Percentiles rank a stretch among this genome's conserved stretches.
These are phyloP conservation scores for Daldinia vernicosa DNA, from an alignment of 495 filamentous ascomycete species.

Conservation along the genomic window DNA sequence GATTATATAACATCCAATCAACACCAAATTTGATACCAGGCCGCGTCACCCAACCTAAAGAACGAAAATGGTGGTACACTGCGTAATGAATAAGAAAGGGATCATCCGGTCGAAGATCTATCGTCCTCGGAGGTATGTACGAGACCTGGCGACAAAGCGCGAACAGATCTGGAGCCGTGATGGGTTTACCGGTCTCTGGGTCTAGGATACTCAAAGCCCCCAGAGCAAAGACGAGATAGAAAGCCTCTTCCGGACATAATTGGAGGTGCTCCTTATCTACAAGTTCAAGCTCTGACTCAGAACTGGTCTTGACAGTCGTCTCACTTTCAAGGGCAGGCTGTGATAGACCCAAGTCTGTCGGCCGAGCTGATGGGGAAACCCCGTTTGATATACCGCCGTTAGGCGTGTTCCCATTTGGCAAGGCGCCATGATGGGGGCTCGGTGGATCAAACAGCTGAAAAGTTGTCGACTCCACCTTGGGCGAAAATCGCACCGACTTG, in stretches of 20 bases:
- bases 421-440: slow-evolving; percentile 40
- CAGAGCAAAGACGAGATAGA: slow-evolving; percentile 86
- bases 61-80: slow-evolving; percentile 96
- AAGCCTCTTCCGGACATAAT: slow-evolving; percentile 86
- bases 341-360: slow-evolving; percentile 30
- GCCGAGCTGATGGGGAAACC: slow-evolving; percentile 18
- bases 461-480: slow-evolving; percentile 65
- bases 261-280: slow-evolving; percentile 90
- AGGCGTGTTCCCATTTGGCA: slow-evolving; percentile 25
- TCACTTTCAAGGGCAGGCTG: slow-evolving; percentile 13
- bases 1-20: slow-evolving; percentile 92
- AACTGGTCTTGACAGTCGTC: not conserved
- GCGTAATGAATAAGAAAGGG: slow-evolving; percentile 86
- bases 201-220: slow-evolving; percentile 77
- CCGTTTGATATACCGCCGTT: slow-evolving; percentile 21
- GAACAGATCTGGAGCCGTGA: slow-evolving; percentile 65
- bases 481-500: slow-evolving; percentile 73
- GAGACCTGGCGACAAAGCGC: slow-evolving; percentile 72
- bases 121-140: slow-evolving; percentile 67
- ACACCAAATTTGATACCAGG: slow-evolving; percentile 93
- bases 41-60: slow-evolving; percentile 94
- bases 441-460: slow-evolving; percentile 60
- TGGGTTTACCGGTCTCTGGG: slow-evolving; percentile 57
- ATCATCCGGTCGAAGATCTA: slow-evolving; percentile 69
- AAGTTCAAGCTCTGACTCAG: slow-evolving; percentile 50